Conservation (phyloP, 192 early-diverging fungal genomes). For the Podila verticillata region DNA sequence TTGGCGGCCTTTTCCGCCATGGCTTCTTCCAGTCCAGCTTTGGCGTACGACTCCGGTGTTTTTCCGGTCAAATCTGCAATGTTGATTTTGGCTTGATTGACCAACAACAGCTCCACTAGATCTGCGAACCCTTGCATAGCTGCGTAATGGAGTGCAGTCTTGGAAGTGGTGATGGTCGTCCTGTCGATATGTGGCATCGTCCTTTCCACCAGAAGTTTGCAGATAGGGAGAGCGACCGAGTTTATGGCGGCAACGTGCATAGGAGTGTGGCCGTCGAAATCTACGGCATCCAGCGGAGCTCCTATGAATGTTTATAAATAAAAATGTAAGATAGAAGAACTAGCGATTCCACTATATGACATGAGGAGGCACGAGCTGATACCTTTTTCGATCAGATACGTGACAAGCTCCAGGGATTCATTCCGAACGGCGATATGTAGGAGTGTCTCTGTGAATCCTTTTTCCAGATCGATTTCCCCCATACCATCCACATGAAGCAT, state of each 20-base stretch:
- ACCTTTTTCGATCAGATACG: conserved; percentile 28
- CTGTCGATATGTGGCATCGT: conserved; percentile 36
- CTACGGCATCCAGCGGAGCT: conserved; percentile 42
- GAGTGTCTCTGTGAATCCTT: conserved; percentile 35
- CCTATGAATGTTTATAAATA: conserved; percentile 18
- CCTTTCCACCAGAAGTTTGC: conserved; percentile 41
- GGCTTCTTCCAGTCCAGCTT: conserved; percentile 14
- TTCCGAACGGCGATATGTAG: conserved; percentile 42
- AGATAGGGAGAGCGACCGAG: conserved; percentile 9
- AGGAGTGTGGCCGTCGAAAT: conserved; percentile 38
- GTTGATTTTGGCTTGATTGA: conserved; percentile 40
- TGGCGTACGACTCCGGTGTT: conserved; percentile 46
- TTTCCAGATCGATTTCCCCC: not conserved
- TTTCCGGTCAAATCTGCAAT: conserved; percentile 30
- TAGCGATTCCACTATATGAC: too few species aligned
- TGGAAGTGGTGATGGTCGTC: conserved; percentile 11
- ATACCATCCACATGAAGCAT: conserved; percentile 5
- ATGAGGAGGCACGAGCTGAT: not conserved
- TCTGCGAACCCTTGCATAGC: conserved; percentile 29
- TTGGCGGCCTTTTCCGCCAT: not conserved
- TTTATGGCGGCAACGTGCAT: conserved; percentile 42
- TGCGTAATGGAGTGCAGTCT: conserved; percentile 48
- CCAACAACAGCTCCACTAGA: conserved; percentile 36
- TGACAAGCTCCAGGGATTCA: conserved; percentile 24
- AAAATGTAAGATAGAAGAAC: not conserved